These are phyloP conservation scores for Triangularia verruculosa DNA, from an alignment of 2,329 filamentous ascomycete genomes.

Conservation along the genomic window DNA sequence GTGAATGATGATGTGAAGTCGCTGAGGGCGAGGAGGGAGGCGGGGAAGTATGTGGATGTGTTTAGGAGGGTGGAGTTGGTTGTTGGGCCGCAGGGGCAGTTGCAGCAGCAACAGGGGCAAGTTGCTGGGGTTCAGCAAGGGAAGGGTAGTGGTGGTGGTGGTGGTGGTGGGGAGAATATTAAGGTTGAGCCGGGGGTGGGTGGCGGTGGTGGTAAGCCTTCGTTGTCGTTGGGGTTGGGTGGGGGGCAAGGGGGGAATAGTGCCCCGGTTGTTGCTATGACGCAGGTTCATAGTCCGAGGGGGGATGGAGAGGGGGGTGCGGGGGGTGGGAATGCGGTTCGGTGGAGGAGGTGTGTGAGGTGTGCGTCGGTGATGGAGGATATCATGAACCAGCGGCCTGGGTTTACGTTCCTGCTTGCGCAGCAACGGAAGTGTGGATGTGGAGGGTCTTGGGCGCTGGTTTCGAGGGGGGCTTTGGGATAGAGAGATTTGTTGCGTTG, in stretches of 20 bases:
- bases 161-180: background rate
- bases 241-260: background rate
- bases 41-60: constrained; percentile 46
- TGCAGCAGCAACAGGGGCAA: background rate
- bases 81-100: background rate
- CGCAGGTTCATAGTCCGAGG: constrained; percentile 1
- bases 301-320: constrained; percentile 4
- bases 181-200: background rate
- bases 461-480: constrained; percentile 30
- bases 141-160: background rate
- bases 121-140: background rate
- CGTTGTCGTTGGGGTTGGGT: background rate
- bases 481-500: too few relatives aligned
- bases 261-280: background rate
- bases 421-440: constrained; percentile 57
- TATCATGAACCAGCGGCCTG: constrained; percentile 44
- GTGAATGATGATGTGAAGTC: constrained; percentile 56
- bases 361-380: constrained; percentile 68
- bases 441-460: constrained; percentile 50
- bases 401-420: constrained; percentile 51
- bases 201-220: background rate
- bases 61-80: constrained; percentile 61
- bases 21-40: constrained; percentile 38
- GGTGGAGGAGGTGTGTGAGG: constrained; percentile 53
- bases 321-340: constrained; percentile 17